Evolutionary conservation across 2,329 filamentous ascomycete genomes (phyloP), one percentile per base, ranked within the genome.

Genomic region (Penicillium sp.): DNA sequence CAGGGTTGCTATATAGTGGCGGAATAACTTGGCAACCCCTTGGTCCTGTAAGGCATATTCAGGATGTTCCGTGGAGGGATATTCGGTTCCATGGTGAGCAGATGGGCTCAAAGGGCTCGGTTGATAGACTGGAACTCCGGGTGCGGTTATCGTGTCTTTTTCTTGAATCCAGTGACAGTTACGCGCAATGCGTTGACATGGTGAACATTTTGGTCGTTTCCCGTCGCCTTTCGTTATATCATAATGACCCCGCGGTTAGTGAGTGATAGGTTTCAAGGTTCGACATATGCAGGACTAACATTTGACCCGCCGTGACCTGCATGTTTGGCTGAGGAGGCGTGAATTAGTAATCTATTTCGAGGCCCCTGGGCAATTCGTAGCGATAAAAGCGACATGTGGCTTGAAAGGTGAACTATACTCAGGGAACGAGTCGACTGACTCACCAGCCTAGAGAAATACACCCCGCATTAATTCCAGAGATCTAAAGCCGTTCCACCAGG

Each of bases 151-250:
- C 16, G 41, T 29, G 19, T 21, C 33, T 21, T 3, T n/a, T 16
- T 53, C 40, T 15, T 31, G 31, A 21, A 52, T 40, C 51, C 55
- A 58, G 23, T 50, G 45, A 19, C 55, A 58, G 9, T 16, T 3
- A 16, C 51, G 55, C 15, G 19, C n/a, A 21, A 36, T 27, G 21
- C 33, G 31, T 29, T 39, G 25, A 36, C 55, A 58, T 19, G 55
- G 27, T 33, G 51, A 46, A 15, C 50, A 58, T 3, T 16, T 40
- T 9, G 57, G 53, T n/a, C 49, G 29, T 19, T 36, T 47, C 10
- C 57, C 57, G n/a, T 59, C 53, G 23, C 57, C 53, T 56, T 47
- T 48, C 5, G 41, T 16, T 44, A n/a, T 27, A 44, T 44, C 16
- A 44, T 3, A 15, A 8, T 48, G 16, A 13, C 8, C 15, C 1